Evolutionary conservation across 2,329 filamentous ascomycete species (phyloP).

Genomic region (Clonostachys chloroleuca): DNA sequence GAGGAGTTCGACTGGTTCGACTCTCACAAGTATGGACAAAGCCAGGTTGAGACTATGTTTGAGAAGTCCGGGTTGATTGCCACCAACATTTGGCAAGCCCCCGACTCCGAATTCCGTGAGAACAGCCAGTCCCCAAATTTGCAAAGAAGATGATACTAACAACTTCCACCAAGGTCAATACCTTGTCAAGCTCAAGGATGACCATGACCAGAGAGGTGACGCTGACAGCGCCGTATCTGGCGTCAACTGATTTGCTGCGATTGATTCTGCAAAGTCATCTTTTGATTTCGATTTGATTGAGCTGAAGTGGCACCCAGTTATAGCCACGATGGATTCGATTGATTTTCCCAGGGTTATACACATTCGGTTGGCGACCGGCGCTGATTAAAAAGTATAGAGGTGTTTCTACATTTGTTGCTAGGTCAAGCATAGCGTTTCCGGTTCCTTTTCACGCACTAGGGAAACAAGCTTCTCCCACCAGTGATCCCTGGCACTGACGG

Average conservation of each 20-base stretch:
- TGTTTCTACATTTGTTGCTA: constrained; percentile 11
- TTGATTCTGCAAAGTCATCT: neutral
- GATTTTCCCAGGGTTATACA: neutral
- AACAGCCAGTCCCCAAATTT: constrained; percentile 5
- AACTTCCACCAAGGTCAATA: constrained; percentile 22
- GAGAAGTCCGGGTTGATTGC: constrained; percentile 28
- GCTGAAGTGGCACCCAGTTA: too few species aligned
- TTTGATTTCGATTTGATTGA: too few species aligned
- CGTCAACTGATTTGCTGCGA: constrained; percentile 1
- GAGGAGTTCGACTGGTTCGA: constrained; percentile 37
- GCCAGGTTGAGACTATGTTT: constrained; percentile 30
- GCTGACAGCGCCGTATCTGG: constrained; percentile 30
- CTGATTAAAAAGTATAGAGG: neutral
- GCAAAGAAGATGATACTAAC: neutral
- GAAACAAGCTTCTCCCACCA: constrained; percentile 35
- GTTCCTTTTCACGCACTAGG: constrained; percentile 19
- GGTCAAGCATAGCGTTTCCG: constrained; percentile 30
- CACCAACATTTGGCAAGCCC: constrained; percentile 26
- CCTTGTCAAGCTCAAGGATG: constrained; percentile 22
- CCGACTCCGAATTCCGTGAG: constrained; percentile 31
- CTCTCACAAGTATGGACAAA: constrained; percentile 32
- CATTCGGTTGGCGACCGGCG: neutral
- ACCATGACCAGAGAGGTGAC: constrained; percentile 22
- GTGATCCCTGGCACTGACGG: constrained; percentile 19
- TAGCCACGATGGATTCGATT: neutral